Conservation (phyloP, 2,329 filamentous ascomycete species). For the Akanthomyces lecanii region DNA sequence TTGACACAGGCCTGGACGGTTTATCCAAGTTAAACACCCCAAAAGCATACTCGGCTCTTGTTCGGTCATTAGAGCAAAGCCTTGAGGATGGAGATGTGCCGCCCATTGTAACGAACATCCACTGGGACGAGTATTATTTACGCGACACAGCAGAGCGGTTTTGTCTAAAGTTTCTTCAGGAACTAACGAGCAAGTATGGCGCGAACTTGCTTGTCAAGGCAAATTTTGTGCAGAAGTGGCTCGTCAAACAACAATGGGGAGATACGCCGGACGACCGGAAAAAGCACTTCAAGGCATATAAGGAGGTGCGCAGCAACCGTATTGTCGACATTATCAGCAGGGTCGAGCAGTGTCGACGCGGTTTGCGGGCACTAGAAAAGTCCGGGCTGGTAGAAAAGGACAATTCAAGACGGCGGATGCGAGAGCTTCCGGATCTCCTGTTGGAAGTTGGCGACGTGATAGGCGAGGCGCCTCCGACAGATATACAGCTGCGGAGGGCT, state of each 20-base stretch:
- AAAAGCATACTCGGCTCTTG: conserved; percentile 52
- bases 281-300: conserved; percentile 51
- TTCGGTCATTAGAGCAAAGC: conserved; percentile 56
- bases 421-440: conserved; percentile 30
- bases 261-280: conserved; percentile 46
- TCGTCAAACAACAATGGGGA: conserved; percentile 69
- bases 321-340: conserved; percentile 50
- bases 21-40: conserved; percentile 46
- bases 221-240: conserved; percentile 67
- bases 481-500: conserved; percentile 29
- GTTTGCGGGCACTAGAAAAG: conserved; percentile 47
- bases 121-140: conserved; percentile 60
- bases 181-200: conserved; percentile 58
- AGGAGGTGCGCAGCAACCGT: conserved; percentile 45
- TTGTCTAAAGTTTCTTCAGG: conserved; percentile 53
- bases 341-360: conserved; percentile 46
- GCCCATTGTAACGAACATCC: conserved; percentile 48
- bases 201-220: conserved; percentile 56
- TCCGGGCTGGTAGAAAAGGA: conserved; percentile 43
- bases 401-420: conserved; percentile 26
- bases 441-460: conserved; percentile 32
- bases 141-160: conserved; percentile 59
- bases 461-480: conserved; percentile 23
- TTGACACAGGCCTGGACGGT: conserved; percentile 30
- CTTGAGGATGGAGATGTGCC: conserved; percentile 47